phyloP scores from a whole-genome alignment of 2,329 filamentous ascomycete genomes.

The Pseudogymnoascus sp. region DNA sequence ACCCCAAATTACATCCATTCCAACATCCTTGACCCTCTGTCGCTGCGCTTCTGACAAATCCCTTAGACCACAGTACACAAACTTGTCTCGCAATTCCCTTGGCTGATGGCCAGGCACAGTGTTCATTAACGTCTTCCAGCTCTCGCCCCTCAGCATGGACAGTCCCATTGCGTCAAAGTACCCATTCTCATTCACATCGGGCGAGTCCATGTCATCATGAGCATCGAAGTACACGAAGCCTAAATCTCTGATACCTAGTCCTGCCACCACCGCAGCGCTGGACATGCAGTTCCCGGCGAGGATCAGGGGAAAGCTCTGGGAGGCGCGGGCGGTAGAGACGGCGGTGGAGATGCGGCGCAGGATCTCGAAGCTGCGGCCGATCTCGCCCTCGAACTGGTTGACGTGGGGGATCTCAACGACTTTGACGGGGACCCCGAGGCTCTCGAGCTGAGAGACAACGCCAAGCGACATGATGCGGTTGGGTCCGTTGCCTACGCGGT shows the following conservation, averaged over 20 bases:
- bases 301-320: conserved; percentile 32
- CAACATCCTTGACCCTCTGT: conserved; percentile 26
- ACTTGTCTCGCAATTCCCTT: conserved; percentile 15
- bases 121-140: conserved; percentile 28
- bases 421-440: conserved; percentile 22
- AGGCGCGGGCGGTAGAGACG: conserved; percentile 25
- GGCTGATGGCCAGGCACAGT: conserved; percentile 27
- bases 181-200: conserved; percentile 29
- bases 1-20: conserved; percentile 28
- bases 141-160: conserved; percentile 31
- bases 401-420: conserved; percentile 26
- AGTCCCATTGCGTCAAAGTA: conserved; percentile 33
- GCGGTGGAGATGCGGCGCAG: conserved; percentile 31
- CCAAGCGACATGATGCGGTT: conserved; percentile 27
- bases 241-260: conserved; percentile 20
- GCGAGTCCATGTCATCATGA: conserved; percentile 35
- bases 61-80: conserved; percentile 25
- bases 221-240: conserved; percentile 36
- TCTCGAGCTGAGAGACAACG: conserved; percentile 24
- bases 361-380: conserved; percentile 33
- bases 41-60: conserved; percentile 27
- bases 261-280: conserved; percentile 31
- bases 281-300: conserved; percentile 18
- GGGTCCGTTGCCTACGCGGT: conserved; percentile 33
- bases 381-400: conserved; percentile 33